phyloP scores from a whole-genome alignment of 2,329 filamentous ascomycete genomes.

The Ophioceras dolichostomum region DNA sequence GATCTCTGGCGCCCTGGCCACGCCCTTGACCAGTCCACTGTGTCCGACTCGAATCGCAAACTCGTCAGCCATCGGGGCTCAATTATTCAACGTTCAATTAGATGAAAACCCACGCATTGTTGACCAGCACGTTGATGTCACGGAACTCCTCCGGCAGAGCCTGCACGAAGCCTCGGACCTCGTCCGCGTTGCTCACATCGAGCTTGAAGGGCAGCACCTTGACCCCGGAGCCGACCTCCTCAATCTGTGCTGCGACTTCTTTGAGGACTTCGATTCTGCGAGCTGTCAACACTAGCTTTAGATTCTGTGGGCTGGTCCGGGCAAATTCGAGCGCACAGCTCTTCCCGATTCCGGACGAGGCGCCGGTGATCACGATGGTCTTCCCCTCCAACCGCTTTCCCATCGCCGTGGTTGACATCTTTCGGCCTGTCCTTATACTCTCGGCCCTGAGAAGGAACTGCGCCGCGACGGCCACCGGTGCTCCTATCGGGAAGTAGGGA shows the following conservation, averaged over 20 bases:
- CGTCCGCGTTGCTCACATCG: constrained; percentile 70
- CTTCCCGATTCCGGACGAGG: constrained; percentile 82
- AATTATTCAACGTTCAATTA: not conserved
- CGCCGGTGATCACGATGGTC: constrained; percentile 83
- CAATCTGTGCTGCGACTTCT: constrained; percentile 65
- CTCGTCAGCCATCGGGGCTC: too few species aligned
- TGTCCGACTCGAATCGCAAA: not conserved
- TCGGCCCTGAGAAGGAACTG: too few species aligned
- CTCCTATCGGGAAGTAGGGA: too few species aligned
- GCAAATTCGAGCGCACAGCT: constrained; percentile 86
- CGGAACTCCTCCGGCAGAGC: constrained; percentile 70
- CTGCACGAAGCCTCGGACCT: constrained; percentile 61
- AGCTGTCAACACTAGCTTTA: constrained; percentile 84
- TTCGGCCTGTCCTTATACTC: constrained; percentile 15
- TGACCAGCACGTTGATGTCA: constrained; percentile 80
- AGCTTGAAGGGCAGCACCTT: constrained; percentile 73
- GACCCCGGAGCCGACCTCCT: constrained; percentile 66
- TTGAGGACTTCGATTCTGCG: constrained; percentile 68
- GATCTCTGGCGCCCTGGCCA: constrained; percentile 78
- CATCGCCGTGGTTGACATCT: constrained; percentile 50
- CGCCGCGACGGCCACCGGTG: too few species aligned
- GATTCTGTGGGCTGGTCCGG: constrained; percentile 61
- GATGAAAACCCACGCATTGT: constrained; percentile 66
- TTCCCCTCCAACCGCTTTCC: constrained; percentile 83
- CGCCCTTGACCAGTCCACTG: constrained; percentile 79